Evolutionary conservation across 2,329 filamentous ascomycete species (phyloP), one percentile per base, ranked within the genome.

Genomic region (Apiospora pterosperma): DNA sequence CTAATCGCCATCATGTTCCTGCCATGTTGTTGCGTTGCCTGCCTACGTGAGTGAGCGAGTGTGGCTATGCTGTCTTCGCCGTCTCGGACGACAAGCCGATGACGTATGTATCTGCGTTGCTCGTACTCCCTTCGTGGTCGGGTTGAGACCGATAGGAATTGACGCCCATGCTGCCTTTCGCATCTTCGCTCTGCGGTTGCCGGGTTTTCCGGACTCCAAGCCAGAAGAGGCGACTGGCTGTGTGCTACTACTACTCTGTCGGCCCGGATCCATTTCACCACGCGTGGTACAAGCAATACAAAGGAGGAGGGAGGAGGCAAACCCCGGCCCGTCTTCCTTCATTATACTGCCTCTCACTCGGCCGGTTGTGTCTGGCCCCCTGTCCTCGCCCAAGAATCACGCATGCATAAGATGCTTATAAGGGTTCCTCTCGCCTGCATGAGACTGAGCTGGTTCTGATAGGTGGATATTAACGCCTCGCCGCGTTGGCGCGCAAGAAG

Each of bases 381-480:
- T 34, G 48, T 55, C 48, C 10, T 55, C n/a, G 21, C n/a, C 59
- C 59, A 60, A 39, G 21, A 39, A 11, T 25, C 34, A 38, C 34
- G 36, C 25, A 52, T 52, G 44, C 44, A 52, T n/a, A 5, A 55
- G 28, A 55, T 55, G 48, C 48, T 55, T 19, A 34, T 55, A 55
- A 19, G 48, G 48, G n/a, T n/a, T 34, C 48, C 28, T 55, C 19
- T 31, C 16, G 28, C 28, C 48, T 55, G 48, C 28, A 55, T 19
- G 48, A 4, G 25, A 34, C 28, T n/a, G 25, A n/a, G 14, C 8
- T 7, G 7, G 16, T 55, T 55, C 16, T 41, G 14, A 61, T 61
- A 61, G 36, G 59, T 61, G 59, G 59, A 41, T 61, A 34, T 38
- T 41, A 61, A 61, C 59, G 59, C 59, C 59, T 61, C 25, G 36